Conservation (phyloP, 371 early-diverging fungal species). For the Chytridium lagenaria region DNA sequence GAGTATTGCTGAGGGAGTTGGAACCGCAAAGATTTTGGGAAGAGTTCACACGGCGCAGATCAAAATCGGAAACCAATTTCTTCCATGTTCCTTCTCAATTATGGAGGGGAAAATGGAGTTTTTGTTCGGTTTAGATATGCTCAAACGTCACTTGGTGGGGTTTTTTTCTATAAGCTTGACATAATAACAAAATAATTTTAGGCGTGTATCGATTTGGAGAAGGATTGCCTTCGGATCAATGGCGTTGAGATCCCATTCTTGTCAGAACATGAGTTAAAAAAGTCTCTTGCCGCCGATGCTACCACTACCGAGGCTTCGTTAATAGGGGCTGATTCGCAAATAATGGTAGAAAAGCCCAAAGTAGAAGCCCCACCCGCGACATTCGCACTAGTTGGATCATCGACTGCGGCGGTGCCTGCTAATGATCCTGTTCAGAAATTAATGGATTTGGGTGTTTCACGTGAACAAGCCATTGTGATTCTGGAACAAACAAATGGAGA, state of each 20-base stretch:
- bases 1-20: conserved; percentile 94
- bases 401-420: conserved; percentile 48
- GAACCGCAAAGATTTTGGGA: conserved; percentile 95
- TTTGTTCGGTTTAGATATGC: conserved; percentile 95
- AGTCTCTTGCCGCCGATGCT: conserved; percentile 1
- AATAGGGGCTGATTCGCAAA: no score
- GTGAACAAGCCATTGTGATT: conserved; percentile 78
- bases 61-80: conserved; percentile 73
- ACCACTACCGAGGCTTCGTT: no score
- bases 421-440: conserved; percentile 62
- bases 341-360: no score
- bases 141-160: conserved; percentile 72
- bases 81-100: conserved; percentile 90
- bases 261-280: conserved; percentile 75
- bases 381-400: not conserved
- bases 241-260: conserved; percentile 84
- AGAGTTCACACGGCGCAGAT: conserved; percentile 90
- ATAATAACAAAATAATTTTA: conserved; percentile 26
- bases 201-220: conserved; percentile 89
- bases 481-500: conserved; percentile 84
- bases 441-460: conserved; percentile 67
- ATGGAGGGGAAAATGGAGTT: conserved; percentile 93
- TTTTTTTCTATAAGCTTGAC: not conserved
- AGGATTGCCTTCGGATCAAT: conserved; percentile 80
- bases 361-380: not conserved